Conservation (phyloP, 164 flowering plant species). For the Vitis rupestris region DNA sequence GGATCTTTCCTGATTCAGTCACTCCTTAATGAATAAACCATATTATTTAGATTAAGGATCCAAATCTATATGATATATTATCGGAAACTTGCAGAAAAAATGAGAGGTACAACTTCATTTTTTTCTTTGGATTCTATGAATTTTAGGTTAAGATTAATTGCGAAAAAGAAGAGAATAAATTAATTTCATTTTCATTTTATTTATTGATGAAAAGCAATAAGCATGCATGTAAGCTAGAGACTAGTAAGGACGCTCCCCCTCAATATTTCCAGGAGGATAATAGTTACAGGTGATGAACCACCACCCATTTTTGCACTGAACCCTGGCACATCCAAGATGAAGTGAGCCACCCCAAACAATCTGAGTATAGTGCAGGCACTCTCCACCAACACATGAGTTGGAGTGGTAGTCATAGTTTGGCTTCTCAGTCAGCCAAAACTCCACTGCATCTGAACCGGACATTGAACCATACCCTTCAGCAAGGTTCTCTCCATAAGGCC, state of each 20-base stretch:
- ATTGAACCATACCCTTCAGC: slow-evolving; percentile 23
- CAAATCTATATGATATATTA: too few relatives aligned
- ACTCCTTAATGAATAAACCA: too few relatives aligned
- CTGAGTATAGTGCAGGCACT: slow-evolving; percentile 54
- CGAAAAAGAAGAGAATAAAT: too few relatives aligned
- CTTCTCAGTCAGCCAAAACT: slow-evolving; percentile 29
- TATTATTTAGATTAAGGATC: too few relatives aligned
- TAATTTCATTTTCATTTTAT: too few relatives aligned
- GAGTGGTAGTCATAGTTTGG: slow-evolving; percentile 23
- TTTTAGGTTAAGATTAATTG: too few relatives aligned
- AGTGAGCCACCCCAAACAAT: slow-evolving; percentile 34
- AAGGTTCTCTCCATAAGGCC: slow-evolving; percentile 39
- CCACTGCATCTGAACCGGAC: slow-evolving; percentile 22
- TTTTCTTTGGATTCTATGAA: too few relatives aligned
- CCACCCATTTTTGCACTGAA: slow-evolving; percentile 15
- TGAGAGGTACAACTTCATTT: too few relatives aligned
- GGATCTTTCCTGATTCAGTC: too few relatives aligned
- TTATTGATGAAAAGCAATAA: too few relatives aligned
- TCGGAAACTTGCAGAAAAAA: too few relatives aligned
- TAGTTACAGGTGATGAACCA: slow-evolving; percentile 6
- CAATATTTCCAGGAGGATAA: slow-evolving; percentile 9
- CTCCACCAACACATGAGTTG: slow-evolving; percentile 25
- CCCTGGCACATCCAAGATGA: slow-evolving; percentile 43
- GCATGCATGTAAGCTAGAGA: neutral
- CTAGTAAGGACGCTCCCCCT: slow-evolving; percentile 7